Evolutionary conservation across 2,329 filamentous ascomycete genomes (phyloP).

Genomic region (Calonectria henricotiae): DNA sequence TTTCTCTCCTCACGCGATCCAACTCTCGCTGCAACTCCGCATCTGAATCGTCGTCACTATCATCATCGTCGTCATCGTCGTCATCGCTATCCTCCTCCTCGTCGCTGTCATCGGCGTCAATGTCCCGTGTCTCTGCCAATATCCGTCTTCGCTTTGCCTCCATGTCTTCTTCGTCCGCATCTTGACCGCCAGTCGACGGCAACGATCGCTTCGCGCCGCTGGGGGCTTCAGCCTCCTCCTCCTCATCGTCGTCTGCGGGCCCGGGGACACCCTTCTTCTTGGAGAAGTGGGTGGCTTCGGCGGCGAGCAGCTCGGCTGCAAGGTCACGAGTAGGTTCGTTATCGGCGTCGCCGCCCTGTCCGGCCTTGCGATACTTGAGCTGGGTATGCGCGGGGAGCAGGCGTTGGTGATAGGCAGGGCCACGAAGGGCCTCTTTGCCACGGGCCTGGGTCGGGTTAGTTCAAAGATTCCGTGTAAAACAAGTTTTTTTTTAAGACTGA

Average conservation of each 20-base stretch:
- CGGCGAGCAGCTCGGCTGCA: conserved; percentile 89
- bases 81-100: conserved; percentile 71
- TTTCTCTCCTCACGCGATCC: conserved; percentile 91
- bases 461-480: conserved; percentile 8
- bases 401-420: conserved; percentile 95
- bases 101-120: conserved; percentile 81
- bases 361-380: conserved; percentile 89
- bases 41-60: conserved; percentile 71
- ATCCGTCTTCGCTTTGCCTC: conserved; percentile 90
- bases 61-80: conserved; percentile 65
- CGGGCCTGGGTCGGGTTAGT: conserved; percentile 74
- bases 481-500: conserved; percentile 30
- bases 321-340: conserved; percentile 84
- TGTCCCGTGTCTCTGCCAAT: conserved; percentile 88
- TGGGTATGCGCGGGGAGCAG: conserved; percentile 94
- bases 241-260: conserved; percentile 66
- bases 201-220: conserved; percentile 74
- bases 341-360: conserved; percentile 85
- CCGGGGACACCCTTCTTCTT: conserved; percentile 78
- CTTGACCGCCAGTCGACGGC: conserved; percentile 42
- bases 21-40: conserved; percentile 93
- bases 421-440: conserved; percentile 94
- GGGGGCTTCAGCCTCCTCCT: conserved; percentile 59
- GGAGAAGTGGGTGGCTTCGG: conserved; percentile 89
- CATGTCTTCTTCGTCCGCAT: conserved; percentile 80